Evolutionary conservation across 2,329 filamentous ascomycete genomes (phyloP), one percentile per base, ranked within the genome.

Genomic region (Colletotrichum tofieldiae): DNA sequence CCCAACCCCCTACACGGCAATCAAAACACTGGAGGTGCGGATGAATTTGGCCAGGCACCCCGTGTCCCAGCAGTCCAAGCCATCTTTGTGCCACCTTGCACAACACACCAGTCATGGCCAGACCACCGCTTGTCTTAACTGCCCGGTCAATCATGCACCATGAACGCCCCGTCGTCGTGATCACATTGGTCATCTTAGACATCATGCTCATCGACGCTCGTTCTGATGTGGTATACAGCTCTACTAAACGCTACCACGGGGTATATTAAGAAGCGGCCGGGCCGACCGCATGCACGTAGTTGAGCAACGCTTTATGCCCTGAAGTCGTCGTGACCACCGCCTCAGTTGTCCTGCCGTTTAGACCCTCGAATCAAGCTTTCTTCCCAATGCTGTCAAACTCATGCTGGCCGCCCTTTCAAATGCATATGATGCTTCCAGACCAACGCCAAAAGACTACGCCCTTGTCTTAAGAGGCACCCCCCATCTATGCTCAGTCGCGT

Each of bases 351-450:
- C 51, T 16, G 35, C 49, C 61, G 26, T 58, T n/a, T 60, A 71
- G 49, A 56, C 56, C 71, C 55, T 54, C 49, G 65, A 66, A 67
- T 56, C 29, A 41, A 65, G 54, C 39, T 65, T 43, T 39, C n/a
- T 41, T 32, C 61, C 49, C 20, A 63, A 71, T 67, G 71, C 67
- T 73, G 18, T 71, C 49, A 71, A 73, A 61, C n/a, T 35, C 49
- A 73, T 72, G 71, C 67, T 61, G 55, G 49, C 55, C 55, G 7
- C 61, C 61, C 71, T 72, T 69, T 60, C 67, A 73, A 71, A 73
- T 72, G 71, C 71, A 65, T 65, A 23, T 32, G 54, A 73, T 73
- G 71, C 71, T 73, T 71, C 52, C 70, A 54, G 70, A 65, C 70
- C 71, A 73, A 73, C 71, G 67, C 71, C 71, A 47, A 66, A 71